Evolutionary conservation across 805 yeast genomes (phyloP), one percentile per base, ranked within the genome.

Genomic region (Candida andamanensis): DNA sequence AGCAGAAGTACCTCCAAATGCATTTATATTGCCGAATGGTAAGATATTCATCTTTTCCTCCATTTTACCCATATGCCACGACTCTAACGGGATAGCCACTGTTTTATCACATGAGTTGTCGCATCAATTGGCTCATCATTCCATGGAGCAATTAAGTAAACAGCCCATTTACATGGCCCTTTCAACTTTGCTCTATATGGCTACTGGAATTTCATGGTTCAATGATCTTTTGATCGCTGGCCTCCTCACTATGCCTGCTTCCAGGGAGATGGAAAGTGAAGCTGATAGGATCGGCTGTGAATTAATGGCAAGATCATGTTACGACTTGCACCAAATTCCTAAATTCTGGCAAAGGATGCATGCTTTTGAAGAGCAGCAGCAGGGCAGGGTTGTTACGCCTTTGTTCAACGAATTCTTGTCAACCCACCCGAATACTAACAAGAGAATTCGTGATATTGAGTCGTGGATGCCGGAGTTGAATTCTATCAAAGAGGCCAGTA

Each of bases 21-120:
- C 98, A 1, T 90, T 92, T 59, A 95, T 92, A 13, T 65, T 92
- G 21, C 97, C 97, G 14, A 90, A 92, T 39, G 98, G 98, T 5
- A 89, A 89, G 55, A 95, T 92, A 26, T 92, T 92, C 58, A 87
- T 92, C 13, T 85, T 84, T 50, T 69, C 80, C 28, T 75, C 84
- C 7, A 85, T 92, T 24, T 52, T 92, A 28, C 82, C 84, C 1
- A 74, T 92, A 18, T 80, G 95, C 54, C 60, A 63, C 16, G 78
- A 84, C 49, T 94, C 86, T 32, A 94, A 86, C 52, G 97, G 96
- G 2, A 59, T 92, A 27, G 97, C 97, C n/a, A 87, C 97, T 0
- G 96, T 92, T 2, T 62, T 92, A 28, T 67, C 95, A 0, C 99
- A 92, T 54, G 99, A 92, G 49, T 74, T 89, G 35, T 89, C 96